Base-by-base conservation (phyloP, 2,329 filamentous ascomycete genomes). In the Leptographium radiaticola region DNA sequence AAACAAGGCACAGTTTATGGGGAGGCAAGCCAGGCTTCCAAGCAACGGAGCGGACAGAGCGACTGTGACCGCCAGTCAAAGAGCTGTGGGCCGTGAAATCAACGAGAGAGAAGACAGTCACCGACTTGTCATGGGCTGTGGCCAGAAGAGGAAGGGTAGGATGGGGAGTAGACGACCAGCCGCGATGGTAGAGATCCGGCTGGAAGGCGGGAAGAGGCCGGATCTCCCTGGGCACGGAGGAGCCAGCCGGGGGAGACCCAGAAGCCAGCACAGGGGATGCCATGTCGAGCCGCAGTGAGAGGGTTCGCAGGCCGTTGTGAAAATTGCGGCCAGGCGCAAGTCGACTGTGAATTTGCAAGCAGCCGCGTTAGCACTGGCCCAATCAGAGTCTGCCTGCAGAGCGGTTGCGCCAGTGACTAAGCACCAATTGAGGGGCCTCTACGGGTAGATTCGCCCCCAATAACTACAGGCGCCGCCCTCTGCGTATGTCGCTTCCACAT, bases 151-250 rank as follows among this genome's bases (percentile, higher is more conserved):
- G 91, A 20, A 93, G 83, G 33, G 83, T 85, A 2, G 91, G 89
- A 65, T 98, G 93, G 1, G 90, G 87, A 55, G 83, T 74, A 20
- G 87, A 88, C 59, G 83, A 81, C 93, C 93, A 98, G 62, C 89
- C 84, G 61, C 93, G 87, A 60, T 83, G 75, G 63, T 77, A 75
- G 47, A 84, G 74, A 60, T 80, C 74, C 39, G 75, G 79, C 51
- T 72, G 71, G 63, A 82, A 71, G 43, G 73, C 66, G 4, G 72
- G 66, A 15, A 82, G 70, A 25, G 76, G 70, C 52, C 64, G 62
- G 61, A 81, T 50, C 2, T 15, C 18, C 13, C 33, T 10, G n/a
- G 47, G 33, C 12, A 38, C 34, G 18, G 15, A 16, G 16, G 18
- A 20, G 25, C 9, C 25, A 16, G 43, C 25, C 15, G 13, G 25